Evolutionary conservation across 768 basidiomycete genomes (phyloP).

Genomic region (Lentinus brumalis): DNA sequence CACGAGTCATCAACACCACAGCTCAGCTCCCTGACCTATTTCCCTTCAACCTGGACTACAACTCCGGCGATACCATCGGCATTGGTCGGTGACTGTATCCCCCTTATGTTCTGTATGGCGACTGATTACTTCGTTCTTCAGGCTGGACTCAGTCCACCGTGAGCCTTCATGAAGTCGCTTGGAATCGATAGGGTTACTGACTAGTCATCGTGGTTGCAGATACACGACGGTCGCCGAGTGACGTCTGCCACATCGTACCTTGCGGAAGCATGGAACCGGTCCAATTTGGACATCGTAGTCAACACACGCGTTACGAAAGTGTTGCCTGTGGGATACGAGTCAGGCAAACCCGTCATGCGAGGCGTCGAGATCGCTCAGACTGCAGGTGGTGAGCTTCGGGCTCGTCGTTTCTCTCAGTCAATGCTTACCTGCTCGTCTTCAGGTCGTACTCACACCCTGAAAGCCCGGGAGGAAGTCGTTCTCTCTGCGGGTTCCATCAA

Average conservation of each 20-base stretch:
- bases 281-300: constrained; percentile 13
- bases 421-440: background rate
- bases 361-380: constrained; percentile 4
- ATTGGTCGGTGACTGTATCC: constrained; percentile 11
- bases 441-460: constrained; percentile 7
- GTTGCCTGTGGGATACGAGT: background rate
- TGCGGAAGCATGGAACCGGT: background rate
- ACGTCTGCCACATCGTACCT: constrained; percentile 1
- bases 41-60: constrained; percentile 20
- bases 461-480: constrained; percentile 24
- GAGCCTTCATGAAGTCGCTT: background rate
- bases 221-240: background rate
- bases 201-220: background rate
- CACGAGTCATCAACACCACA: constrained; percentile 17
- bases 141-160: constrained; percentile 17
- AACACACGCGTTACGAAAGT: constrained; percentile 8
- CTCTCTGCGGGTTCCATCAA: constrained; percentile 22
- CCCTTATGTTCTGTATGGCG: background rate
- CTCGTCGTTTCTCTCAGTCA: background rate
- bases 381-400: background rate
- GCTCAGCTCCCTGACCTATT: constrained; percentile 8
- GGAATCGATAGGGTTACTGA: constrained; percentile 10
- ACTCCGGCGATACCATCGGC: constrained; percentile 19
- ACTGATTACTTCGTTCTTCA: background rate
- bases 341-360: constrained; percentile 6